Evolutionary conservation across 2,329 filamentous ascomycete genomes (phyloP), one percentile per base, ranked within the genome.

Genomic region (Nigrospora osmanthi): DNA sequence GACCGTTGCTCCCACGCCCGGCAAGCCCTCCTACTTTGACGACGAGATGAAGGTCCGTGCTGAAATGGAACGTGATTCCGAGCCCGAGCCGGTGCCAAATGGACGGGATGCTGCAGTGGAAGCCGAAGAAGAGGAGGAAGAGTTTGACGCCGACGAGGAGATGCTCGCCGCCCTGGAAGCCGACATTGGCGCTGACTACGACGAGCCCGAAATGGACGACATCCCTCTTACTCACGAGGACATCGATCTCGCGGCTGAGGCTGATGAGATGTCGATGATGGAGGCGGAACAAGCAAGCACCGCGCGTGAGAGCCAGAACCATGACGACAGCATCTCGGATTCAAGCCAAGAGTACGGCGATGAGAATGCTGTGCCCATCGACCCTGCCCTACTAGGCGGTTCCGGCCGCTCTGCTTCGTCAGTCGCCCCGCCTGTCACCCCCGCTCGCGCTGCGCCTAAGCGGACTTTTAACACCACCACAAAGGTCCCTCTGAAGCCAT

Each of bases 401-500:
- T 52, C 48, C 17, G 41, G 49, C 6, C 47, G 52, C 14, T 46
- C 53, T 40, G 41, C 34, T 23, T 31, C 47, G 44, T 31, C 44
- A 12, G 33, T 42, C 47, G 61, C 67, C 2, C 59, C 61, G 3
- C 78, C 77, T 2, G 65, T 71, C 9, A 86, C 83, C 1, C 83
- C 83, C 0, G 65, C 73, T 41, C 73, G 78, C 14, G 47, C 55
- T 11, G 63, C 66, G 0, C 55, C 71, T n/a, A 66, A 62, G n/a
- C 70, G 72, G 45, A 69, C 73, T n/a, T 78, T 84, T 50, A 79
- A 86, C 60, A 90, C 87, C 0, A 81, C 87, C 0, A 86, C 83
- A 23, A 90, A 89, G 64, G 80, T 90, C 5, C 85, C 86, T 2
- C 66, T 90, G 35, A 88, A 87, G 61, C 71, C 80, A 4, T 81